Evolutionary conservation across 23 red algal species (phyloP).

Genomic region (Cyanidiococcus yangmingshanensis): DNA sequence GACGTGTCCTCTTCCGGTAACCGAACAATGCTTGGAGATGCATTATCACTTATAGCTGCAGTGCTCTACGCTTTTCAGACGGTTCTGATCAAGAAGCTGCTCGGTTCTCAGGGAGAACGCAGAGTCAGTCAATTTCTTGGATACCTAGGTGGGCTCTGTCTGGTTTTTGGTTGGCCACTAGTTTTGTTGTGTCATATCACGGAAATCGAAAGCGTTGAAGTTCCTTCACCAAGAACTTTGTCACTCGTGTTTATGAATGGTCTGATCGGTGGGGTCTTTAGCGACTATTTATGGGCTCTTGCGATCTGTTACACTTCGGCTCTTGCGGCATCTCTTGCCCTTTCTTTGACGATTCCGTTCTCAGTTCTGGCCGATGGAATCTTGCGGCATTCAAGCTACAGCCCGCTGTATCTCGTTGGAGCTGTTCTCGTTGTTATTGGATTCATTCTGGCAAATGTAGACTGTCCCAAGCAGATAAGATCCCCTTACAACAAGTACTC

Average conservation of each 20-base stretch:
- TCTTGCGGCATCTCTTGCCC: slow-evolving; percentile 63
- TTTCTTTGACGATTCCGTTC: slow-evolving; percentile 62
- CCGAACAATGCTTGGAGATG: slow-evolving; percentile 36
- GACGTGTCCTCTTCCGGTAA: slow-evolving; percentile 25
- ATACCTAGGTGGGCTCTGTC: slow-evolving; percentile 33
- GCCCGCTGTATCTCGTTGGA: neutral
- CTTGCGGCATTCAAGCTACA: neutral
- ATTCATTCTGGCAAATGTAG: neutral
- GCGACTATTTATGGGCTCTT: slow-evolving; percentile 88
- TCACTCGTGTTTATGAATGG: slow-evolving; percentile 49
- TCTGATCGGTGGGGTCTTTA: slow-evolving; percentile 70
- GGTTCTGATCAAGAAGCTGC: slow-evolving; percentile 33
- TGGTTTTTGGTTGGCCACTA: slow-evolving; percentile 24
- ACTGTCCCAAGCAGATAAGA: neutral
- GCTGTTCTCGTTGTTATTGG: neutral
- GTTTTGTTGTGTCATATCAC: slow-evolving; percentile 31
- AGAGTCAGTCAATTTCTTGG: slow-evolving; percentile 41
- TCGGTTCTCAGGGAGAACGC: neutral
- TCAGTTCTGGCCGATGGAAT: slow-evolving; percentile 50
- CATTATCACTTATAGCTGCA: slow-evolving; percentile 39
- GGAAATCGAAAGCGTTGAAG: slow-evolving; percentile 38
- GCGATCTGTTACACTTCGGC: slow-evolving; percentile 61
- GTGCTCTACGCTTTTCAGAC: slow-evolving; percentile 65
- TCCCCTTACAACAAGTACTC: too few relatives aligned
- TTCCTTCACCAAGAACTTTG: slow-evolving; percentile 25